These are phyloP conservation scores for Beauveria asiatica DNA, from an alignment of 2,329 filamentous ascomycete species.

Conservation along the genomic window DNA sequence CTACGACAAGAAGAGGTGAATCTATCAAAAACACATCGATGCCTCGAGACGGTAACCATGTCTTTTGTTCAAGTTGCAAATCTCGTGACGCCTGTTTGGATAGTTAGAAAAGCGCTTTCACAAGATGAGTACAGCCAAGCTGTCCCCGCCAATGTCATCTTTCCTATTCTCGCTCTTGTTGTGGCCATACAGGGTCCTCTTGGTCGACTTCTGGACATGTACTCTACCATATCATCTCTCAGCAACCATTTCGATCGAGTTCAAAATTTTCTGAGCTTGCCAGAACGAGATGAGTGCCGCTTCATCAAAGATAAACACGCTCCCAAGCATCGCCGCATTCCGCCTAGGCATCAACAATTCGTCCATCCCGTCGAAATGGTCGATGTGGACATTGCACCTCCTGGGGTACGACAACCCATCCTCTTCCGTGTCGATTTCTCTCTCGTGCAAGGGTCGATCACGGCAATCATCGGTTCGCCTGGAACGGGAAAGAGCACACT, in stretches of 20 bases:
- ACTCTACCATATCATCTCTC: constrained; percentile 1
- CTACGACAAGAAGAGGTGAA: background rate
- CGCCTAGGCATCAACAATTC: background rate
- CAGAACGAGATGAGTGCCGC: constrained; percentile 5
- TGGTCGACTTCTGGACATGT: constrained; percentile 1
- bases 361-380: background rate
- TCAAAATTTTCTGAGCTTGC: background rate
- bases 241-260: background rate
- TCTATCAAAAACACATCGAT: background rate
- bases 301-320: background rate
- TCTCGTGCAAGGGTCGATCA: background rate
- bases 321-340: background rate
- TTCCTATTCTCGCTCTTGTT: constrained; percentile 1
- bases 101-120: background rate
- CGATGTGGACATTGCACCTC: constrained; percentile 4
- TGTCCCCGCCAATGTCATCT: background rate
- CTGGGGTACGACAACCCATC: background rate
- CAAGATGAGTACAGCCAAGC: background rate
- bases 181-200: constrained; percentile 5
- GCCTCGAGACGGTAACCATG: background rate
- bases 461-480: background rate
- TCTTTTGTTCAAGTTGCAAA: background rate
- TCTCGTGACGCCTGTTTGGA: constrained; percentile 3
- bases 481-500: constrained; percentile 5
- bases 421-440: constrained; percentile 8